These are phyloP conservation scores for Pneumocystis canis DNA, from an alignment of 1,139 yeast genomes.

Conservation along the genomic window DNA sequence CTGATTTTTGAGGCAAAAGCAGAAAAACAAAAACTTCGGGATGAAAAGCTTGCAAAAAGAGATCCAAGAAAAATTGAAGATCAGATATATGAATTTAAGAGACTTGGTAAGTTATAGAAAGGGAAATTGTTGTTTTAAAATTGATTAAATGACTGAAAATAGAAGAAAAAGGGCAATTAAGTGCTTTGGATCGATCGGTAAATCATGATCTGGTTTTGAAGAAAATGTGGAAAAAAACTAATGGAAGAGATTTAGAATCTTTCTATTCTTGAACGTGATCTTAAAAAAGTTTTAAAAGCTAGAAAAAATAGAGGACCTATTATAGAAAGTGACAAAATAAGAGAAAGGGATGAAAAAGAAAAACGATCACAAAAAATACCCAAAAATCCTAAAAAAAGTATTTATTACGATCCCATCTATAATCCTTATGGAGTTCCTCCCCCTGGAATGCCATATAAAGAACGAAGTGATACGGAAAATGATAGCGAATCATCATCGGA, in stretches of 20 bases:
- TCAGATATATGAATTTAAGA: not conserved
- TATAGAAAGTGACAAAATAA: slow-evolving; percentile 1
- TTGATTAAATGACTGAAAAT: not conserved
- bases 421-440: slow-evolving; percentile 2
- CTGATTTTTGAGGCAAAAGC: not conserved
- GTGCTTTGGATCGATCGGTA: not conserved
- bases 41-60: not conserved
- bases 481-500: not conserved
- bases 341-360: not conserved
- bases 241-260: not conserved
- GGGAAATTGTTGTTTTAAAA: not conserved
- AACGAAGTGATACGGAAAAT: not conserved
- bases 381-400: not conserved
- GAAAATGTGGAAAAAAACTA: not conserved
- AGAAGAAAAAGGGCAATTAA: not conserved
- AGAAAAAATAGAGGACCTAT: not conserved
- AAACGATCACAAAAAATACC: not conserved
- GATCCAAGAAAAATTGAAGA: not conserved
- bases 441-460: slow-evolving; percentile 1
- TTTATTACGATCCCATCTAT: slow-evolving; percentile 1
- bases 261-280: not conserved
- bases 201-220: not conserved
- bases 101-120: no score
- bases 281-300: not conserved
- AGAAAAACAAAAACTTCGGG: not conserved